Base-by-base conservation (phyloP, 2,329 filamentous ascomycete genomes). In the Samsoniella hepiali region DNA sequence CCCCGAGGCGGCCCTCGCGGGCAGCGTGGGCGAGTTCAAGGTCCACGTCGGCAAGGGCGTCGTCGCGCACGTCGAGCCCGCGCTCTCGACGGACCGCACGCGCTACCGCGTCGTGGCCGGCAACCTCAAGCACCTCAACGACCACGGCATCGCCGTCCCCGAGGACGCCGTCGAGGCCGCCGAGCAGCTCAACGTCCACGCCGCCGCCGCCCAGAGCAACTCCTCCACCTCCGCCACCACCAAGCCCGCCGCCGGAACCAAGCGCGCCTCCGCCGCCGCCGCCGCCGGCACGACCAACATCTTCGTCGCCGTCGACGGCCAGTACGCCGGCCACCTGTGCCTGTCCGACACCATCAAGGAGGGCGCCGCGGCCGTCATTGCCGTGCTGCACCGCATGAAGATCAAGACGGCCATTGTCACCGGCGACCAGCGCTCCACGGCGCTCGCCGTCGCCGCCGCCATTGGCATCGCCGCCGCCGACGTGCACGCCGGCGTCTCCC, bases 281-380 rank as follows among this genome's bases (percentile, higher is more conserved):
- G 75, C 75, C 15, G 84, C 91, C 7, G 93, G 93, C 61, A 91
- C 91, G 22, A 98, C 95, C 9, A 91, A 89, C 67, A 96, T 98
- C 67, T 96, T 97, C 74, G 88, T 96, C 58, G 93, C 93, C 65
- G 91, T 99, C 67, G 89, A 96, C 71, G 87, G 85, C 57, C 78
- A 82, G 62, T 98, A 96, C 73, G 86, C 91, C 3, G 95, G 95
- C 53, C 88, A 90, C 56, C 83, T 98, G 61, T 90, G 88, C 68
- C 87, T 99, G 29, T 88, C 91, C 5, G 95, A 99, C 74, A 94
- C 90, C 1, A 88, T 99, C 76, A 99, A 99, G 75, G 87, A 91
- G 10, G 92, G 91, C 29, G 93, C 95, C 0, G 84, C 86, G 5
- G 91, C 91, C 10, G 85, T 91, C 9, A 88, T 99, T 64, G 81